Base-by-base conservation (phyloP, 176 grass and related monocot species). In the Thinopyrum elongatum region DNA sequence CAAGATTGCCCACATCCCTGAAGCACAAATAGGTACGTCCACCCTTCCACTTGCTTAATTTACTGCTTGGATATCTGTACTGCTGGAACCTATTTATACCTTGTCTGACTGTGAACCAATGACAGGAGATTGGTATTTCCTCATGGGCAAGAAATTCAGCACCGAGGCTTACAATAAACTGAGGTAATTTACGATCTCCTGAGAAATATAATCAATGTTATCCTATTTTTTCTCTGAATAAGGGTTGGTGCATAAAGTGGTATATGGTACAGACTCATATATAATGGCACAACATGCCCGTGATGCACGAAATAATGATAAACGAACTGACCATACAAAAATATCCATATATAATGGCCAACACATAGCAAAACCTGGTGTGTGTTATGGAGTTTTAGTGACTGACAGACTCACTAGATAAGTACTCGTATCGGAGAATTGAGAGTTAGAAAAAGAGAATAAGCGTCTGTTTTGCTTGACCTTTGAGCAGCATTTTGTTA, bases 161-260 rank as follows among this genome's bases (percentile, higher is more conserved):
- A 0, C 0, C 15, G 0, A 22, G 27, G 53, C 44, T 31, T 53
- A 1, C 9, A 0, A 7, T 1, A 5, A 10, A 65, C 78, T 62
- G 4, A 0, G 4, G 57, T 79, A 62, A 26, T 60, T 14, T 11
- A 33, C 2, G 16, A 23, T 39, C 55, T n/a, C 12, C 5, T 10
- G 9, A 23, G 22, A 42, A 25, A 42, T 4, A 46, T 15, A 27
- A 46, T 16, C 6, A 26, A 46, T 46, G 1, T 14, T 27, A 25
- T 25, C 36, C 22, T 29, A 6, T 74, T 47, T 27, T 74, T 46
- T 0, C 70, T 46, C 38, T 17, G 11, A 74, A 46, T 74, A 46
- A 26, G 39, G 1, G 6, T 8, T 17, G 14, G 39, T 44, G 38
- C 38, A 7, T 3, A 73, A 36, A 46, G 3, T 42, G 6, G 3